Evolutionary conservation across 176 grass and related monocot genomes (phyloP), one percentile per base, ranked within the genome.

Genomic region (Themeda triandra): DNA sequence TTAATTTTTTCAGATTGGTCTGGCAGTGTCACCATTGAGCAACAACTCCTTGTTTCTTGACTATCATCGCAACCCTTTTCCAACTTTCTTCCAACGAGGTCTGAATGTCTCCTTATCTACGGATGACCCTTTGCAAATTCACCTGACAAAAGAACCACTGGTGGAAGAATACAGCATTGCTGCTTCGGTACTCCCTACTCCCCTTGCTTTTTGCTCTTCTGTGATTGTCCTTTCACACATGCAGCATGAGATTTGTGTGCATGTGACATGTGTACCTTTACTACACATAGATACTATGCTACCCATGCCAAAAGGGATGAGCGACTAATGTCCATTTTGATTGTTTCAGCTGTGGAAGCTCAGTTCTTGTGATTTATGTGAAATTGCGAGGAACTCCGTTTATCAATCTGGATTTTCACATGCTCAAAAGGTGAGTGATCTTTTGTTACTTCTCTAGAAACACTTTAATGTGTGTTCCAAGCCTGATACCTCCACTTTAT

Each of bases 161-260:
- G 96, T 99, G 46, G 96, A 99, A 89, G 96, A 99, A 92, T 99
- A 99, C 91, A 99, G 96, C 71, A 99, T 99, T 76, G 96, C 96
- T 84, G 84, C 96, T 87, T 99, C 96, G 69, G 96, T 99, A 98
- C 58, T 69, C 59, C 59, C 58, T 88, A 76, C 85, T 76, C 84
- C 29, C 18, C 29, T 86, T 24, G 83, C 41, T 45, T 8, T 71
- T 18, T 31, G 56, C 54, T 39, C 24, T 72, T 62, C 67, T 70
- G 64, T 37, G 46, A 63, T 80, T 30, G 21, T 53, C 32, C 32
- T 90, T 64, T 25, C 53, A 77, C 66, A 79, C 25, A 29, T 21
- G 62, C 67, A 19, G 63, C 32, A 29, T 46, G 37, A 53, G 23
- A 6, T 10, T 32, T 76, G 13, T 36, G 82, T 31, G 44, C 44